Conservation (phyloP, 73 alveolate species). For the Paramecium tetraurelia region DNA sequence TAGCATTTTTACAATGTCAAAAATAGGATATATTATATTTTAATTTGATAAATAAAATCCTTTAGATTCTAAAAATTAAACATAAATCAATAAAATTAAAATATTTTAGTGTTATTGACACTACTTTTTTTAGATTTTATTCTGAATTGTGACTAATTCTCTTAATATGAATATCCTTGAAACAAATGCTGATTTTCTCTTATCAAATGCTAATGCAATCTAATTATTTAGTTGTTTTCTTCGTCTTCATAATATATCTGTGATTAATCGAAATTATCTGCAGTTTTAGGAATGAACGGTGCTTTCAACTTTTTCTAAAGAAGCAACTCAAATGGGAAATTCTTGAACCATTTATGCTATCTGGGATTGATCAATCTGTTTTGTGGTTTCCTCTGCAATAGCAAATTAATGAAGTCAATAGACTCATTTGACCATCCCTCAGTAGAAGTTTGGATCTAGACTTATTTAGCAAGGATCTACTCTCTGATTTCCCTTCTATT, state of each 20-base stretch:
- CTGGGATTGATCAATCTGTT: not conserved
- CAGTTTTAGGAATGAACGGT: constrained; percentile 68
- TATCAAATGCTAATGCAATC: not conserved
- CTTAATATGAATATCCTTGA: not conserved
- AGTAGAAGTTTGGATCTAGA: constrained; percentile 59
- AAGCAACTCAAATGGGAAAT: constrained; percentile 72
- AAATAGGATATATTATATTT: no score
- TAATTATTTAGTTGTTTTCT: not conserved
- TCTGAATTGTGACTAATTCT: not conserved
- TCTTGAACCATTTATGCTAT: constrained; percentile 70
- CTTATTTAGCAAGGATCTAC: constrained; percentile 78
- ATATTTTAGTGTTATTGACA: not conserved
- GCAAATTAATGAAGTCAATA: constrained; percentile 80
- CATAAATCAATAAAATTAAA: not conserved
- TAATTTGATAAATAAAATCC: no score
- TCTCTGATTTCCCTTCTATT: constrained; percentile 88
- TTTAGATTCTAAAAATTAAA: not conserved
- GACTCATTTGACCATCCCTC: constrained; percentile 82
- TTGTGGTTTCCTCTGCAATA: constrained; percentile 46
- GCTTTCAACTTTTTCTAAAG: constrained; percentile 53
- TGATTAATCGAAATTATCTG: constrained; percentile 67
- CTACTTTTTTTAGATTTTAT: not conserved
- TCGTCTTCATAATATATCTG: not conserved
- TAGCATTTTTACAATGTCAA: no score
- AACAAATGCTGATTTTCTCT: not conserved